phyloP scores from a whole-genome alignment of 208 protist species.

The Wallacemonas sp. region DNA sequence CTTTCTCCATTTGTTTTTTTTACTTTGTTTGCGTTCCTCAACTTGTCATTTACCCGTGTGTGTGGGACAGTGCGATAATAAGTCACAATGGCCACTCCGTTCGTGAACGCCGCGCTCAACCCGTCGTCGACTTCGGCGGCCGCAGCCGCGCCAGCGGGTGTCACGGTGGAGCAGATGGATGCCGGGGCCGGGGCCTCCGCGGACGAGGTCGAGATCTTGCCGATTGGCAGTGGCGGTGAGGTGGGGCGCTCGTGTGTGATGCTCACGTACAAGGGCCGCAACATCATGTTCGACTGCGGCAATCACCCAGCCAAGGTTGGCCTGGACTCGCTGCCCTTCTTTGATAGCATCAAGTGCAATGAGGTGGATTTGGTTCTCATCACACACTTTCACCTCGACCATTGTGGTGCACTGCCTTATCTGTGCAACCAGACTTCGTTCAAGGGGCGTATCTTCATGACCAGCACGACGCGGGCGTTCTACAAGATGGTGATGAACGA shows the following conservation, averaged over 20 bases:
- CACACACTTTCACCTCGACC: constrained; percentile 98
- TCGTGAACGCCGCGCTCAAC: neutral
- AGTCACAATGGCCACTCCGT: neutral
- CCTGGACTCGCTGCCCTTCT: constrained; percentile 95
- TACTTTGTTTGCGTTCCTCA: neutral
- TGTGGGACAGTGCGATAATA: too few species aligned
- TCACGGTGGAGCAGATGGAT: constrained; percentile 6
- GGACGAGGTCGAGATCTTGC: constrained; percentile 93
- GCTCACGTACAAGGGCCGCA: constrained; percentile 95
- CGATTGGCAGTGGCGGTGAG: constrained; percentile 96
- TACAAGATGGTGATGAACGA: constrained; percentile 97
- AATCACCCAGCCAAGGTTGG: constrained; percentile 97
- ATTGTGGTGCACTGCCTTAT: constrained; percentile 96
- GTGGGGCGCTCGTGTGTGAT: constrained; percentile 97
- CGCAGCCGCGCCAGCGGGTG: neutral
- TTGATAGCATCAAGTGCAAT: constrained; percentile 94
- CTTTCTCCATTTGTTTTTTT: too few species aligned
- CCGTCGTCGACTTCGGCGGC: neutral
- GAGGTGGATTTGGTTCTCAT: constrained; percentile 96
- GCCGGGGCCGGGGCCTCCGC: constrained; percentile 1
- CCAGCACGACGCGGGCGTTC: constrained; percentile 96
- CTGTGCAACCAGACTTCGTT: constrained; percentile 96
- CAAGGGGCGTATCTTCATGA: constrained; percentile 97
- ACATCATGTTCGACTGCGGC: constrained; percentile 98
- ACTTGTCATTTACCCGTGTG: neutral